Conservation (phyloP, 2,329 filamentous ascomycete genomes). For the Tolypocladium ophioglossoides region DNA sequence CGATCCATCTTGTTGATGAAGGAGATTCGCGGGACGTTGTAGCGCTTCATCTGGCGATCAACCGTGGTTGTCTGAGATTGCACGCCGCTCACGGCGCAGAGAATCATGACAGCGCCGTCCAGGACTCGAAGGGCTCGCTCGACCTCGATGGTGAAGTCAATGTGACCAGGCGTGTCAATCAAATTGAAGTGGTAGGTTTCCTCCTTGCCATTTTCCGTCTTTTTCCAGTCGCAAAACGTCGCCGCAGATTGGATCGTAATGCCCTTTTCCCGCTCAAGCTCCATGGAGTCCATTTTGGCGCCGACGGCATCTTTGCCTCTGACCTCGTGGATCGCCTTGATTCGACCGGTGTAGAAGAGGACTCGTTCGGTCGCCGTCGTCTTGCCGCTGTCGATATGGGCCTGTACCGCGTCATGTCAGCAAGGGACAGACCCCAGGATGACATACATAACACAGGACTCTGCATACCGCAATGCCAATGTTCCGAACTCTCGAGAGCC, state of each 20-base stretch:
- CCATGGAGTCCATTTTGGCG: conserved; percentile 99
- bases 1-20: conserved; percentile 99
- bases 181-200: conserved; percentile 95
- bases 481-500: conserved; percentile 77
- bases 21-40: conserved; percentile 89
- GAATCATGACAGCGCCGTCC: conserved; percentile 95
- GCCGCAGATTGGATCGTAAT: conserved; percentile 98
- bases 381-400: conserved; percentile 97
- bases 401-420: conserved; percentile 35
- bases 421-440: neutral
- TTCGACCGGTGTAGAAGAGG: conserved; percentile 94
- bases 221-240: conserved; percentile 95
- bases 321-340: conserved; percentile 95
- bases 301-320: conserved; percentile 89
- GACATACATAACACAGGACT: neutral
- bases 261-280: conserved; percentile 93
- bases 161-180: conserved; percentile 97
- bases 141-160: conserved; percentile 98
- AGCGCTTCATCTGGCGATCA: conserved; percentile 96
- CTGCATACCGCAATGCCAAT: conserved; percentile 83
- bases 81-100: conserved; percentile 93
- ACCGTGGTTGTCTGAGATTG: conserved; percentile 98
- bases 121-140: conserved; percentile 90
- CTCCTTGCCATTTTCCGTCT: conserved; percentile 72
- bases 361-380: conserved; percentile 95